A percentile compares a stretch with the other conserved stretches of the same genome.
Conservation (phyloP, 2,329 filamentous ascomycete species). For the Meredithiella fracta region DNA sequence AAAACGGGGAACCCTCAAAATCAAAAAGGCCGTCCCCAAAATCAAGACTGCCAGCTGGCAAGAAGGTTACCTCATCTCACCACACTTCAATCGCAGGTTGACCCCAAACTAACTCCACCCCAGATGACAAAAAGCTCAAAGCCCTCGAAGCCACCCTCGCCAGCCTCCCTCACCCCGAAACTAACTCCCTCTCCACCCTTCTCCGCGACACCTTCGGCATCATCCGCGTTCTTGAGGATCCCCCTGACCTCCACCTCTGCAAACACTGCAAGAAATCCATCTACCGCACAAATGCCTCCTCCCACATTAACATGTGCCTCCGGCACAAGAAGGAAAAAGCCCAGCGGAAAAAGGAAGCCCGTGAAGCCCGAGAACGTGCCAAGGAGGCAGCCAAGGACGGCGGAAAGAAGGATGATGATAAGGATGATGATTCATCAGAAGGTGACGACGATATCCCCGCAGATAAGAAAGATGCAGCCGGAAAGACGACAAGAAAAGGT, state of each 20-base stretch:
- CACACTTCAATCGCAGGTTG: constrained; percentile 17
- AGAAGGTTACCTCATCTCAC: constrained; percentile 47
- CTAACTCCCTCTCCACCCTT: constrained; percentile 56
- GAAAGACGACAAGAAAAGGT: constrained; percentile 42
- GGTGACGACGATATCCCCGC: constrained; percentile 27
- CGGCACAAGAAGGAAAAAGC: constrained; percentile 72
- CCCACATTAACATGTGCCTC: constrained; percentile 70
- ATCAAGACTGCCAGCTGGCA: constrained; percentile 40
- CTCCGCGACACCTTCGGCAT: constrained; percentile 66
- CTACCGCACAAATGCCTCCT: constrained; percentile 54
- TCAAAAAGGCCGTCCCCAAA: constrained; percentile 48
- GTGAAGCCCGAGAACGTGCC: constrained; percentile 51
- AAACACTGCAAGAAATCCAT: constrained; percentile 90
- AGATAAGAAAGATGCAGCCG: constrained; percentile 27
- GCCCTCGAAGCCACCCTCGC: constrained; percentile 27
- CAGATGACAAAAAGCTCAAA: constrained; percentile 40
- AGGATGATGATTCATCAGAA: constrained; percentile 32
- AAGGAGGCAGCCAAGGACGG: constrained; percentile 44
- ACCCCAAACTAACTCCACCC: constrained; percentile 32
- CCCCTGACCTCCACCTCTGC: constrained; percentile 64
- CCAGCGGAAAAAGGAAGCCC: constrained; percentile 57
- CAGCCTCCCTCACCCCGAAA: constrained; percentile 34
- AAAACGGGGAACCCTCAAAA: constrained; percentile 32
- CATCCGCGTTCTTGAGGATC: constrained; percentile 66
- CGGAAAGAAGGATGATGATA: constrained; percentile 33